Base-by-base conservation (phyloP, 371 early-diverging fungal genomes). In the Mortierella sp. region DNA sequence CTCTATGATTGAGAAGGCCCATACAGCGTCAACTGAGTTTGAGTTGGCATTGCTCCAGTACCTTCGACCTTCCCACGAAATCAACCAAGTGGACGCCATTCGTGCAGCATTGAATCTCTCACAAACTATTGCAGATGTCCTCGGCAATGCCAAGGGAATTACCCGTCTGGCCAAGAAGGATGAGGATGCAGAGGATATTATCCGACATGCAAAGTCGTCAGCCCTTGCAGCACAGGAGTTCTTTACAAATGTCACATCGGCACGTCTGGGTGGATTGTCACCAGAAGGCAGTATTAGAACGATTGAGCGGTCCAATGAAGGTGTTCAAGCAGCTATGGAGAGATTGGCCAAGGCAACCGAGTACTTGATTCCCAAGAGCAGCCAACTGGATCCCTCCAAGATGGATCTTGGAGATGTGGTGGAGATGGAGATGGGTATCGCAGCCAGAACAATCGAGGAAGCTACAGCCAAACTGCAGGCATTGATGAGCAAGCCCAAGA, bases 391-490 rank as follows among this genome's bases (percentile, higher is more conserved):
- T 35, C 88, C 89, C 12, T 83, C 88, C n/a, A 83, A 70, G 49
- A 74, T 86, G 57, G 97, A 98, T 81, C 84, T 98, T 22, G 95
- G 94, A 18, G 95, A 96, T 74, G 84, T 95, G 54, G 98, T 98
- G 39, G 99, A 97, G 76, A 87, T 92, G 69, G 97, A 96, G 85
- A 97, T 98, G 99, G 86, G 90, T 49, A 90, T 91, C 51, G 99
- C 98, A 5, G 97, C 97, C 8, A 87, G 91, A 51, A 95, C 96
- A 5, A 97, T 98, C 77, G 96, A 97, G 80, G 96, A 94, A 54
- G 99, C 99, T 5, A 91, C 96, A 8, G 87, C 89, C 26, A 91
- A 93, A 22, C 87, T 98, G 67, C 92, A 94, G 84, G 92, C 88
- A 8, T 86, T 98, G 72, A 88, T 96, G 86, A 86, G 86, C 72